These are phyloP conservation scores for Alloteropsis semialata DNA, from an alignment of 176 grass and related monocot species.

Conservation along the genomic window DNA sequence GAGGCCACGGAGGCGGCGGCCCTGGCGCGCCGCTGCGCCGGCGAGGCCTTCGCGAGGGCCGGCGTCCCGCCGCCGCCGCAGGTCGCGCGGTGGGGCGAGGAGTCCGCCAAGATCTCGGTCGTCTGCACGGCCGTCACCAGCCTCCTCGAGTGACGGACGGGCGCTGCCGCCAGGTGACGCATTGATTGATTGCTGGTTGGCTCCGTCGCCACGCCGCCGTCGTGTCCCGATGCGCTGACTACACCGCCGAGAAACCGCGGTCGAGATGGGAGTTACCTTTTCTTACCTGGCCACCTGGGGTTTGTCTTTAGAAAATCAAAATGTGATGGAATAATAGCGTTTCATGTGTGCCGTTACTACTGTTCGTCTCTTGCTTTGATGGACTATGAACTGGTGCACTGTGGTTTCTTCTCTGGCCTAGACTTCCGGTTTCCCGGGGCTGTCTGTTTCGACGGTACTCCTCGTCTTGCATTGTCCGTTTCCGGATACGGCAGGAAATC, in stretches of 20 bases:
- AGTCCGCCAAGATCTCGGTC: not conserved
- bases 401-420: not conserved
- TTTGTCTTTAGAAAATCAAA: not conserved
- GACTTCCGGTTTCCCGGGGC: not conserved
- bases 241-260: not conserved
- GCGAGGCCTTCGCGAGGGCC: not conserved
- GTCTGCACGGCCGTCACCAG: constrained; percentile 12
- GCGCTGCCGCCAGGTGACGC: not conserved
- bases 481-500: not conserved
- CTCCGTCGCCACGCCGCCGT: not conserved
- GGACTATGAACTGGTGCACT: not conserved
- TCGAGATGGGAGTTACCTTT: not conserved
- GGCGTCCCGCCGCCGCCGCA: not conserved
- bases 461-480: not conserved
- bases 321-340: not conserved
- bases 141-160: constrained; percentile 20
- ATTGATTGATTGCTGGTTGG: too few species aligned
- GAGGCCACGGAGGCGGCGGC: not conserved
- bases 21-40: not conserved
- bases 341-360: not conserved
- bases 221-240: not conserved
- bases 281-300: too few species aligned
- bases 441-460: too few species aligned
- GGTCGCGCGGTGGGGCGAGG: not conserved
- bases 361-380: not conserved